Conservation (phyloP, 2,329 filamentous ascomycete genomes). For the Neopestalotiopsis sp. region DNA sequence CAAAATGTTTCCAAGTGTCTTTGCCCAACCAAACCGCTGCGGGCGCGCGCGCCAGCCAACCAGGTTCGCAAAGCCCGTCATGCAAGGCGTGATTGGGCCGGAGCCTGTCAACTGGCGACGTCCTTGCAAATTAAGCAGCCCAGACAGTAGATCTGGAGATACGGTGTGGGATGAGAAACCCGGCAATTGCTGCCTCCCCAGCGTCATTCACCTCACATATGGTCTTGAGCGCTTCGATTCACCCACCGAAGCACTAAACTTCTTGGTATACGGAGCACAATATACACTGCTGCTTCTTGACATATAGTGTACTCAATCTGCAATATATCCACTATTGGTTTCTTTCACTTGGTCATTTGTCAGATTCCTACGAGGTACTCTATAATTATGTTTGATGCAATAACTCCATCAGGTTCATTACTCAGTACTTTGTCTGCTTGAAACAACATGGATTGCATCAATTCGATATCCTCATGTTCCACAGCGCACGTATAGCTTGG, state of each 20-base stretch:
- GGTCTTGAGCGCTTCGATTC: no score
- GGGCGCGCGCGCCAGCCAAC: conserved; percentile 19
- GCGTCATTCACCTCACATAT: no score
- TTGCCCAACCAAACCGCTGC: neutral
- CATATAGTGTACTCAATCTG: neutral
- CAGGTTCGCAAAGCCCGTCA: neutral
- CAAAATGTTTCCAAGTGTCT: neutral
- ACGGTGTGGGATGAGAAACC: neutral
- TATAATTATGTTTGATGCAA: neutral
- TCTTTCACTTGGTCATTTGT: neutral
- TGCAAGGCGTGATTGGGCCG: conserved; percentile 2
- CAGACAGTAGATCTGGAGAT: neutral
- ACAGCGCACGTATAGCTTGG: no score
- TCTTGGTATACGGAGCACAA: no score
- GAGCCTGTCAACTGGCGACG: neutral
- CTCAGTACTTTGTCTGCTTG: no score
- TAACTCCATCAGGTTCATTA: neutral
- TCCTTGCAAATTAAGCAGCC: neutral
- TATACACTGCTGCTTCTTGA: neutral
- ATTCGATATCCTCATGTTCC: no score
- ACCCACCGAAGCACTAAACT: no score
- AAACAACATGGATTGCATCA: no score
- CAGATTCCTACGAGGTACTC: no score
- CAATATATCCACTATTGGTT: no score
- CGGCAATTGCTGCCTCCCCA: neutral